phyloP scores from a whole-genome alignment of 179 eudicot genomes.

The Silene noctiflora region DNA sequence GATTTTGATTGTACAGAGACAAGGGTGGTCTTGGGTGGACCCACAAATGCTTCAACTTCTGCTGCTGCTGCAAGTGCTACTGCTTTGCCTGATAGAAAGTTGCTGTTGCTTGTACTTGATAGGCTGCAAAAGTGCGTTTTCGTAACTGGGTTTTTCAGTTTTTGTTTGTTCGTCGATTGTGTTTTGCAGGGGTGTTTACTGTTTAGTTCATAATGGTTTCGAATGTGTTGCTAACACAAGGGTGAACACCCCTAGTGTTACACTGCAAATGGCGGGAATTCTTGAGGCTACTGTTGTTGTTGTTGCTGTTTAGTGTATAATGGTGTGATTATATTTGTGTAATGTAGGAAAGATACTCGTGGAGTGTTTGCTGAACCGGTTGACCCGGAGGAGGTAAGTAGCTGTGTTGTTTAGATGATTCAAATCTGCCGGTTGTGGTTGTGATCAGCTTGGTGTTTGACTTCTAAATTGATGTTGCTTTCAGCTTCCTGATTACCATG shows the following conservation, averaged over 20 bases:
- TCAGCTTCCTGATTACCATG: conserved; percentile 93
- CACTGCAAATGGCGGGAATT: no score
- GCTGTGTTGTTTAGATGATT: not conserved
- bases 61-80: conserved; percentile 31
- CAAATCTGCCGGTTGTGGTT: not conserved
- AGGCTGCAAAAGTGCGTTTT: conserved; percentile 82
- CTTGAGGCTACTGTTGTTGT: not conserved
- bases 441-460: not conserved
- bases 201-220: not conserved
- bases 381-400: conserved; percentile 80
- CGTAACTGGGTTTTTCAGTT: conserved; percentile 13
- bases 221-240: no score
- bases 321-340: conserved; percentile 5
- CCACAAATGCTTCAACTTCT: conserved; percentile 45
- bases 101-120: conserved; percentile 81
- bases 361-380: conserved; percentile 90
- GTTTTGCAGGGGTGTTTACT: not conserved
- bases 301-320: not conserved
- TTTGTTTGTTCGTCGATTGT: not conserved
- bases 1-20: conserved; percentile 44
- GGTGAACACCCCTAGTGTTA: no score
- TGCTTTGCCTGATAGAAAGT: conserved; percentile 83
- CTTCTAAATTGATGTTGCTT: not conserved
- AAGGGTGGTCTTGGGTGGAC: conserved; percentile 54
- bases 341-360: conserved; percentile 82